These are phyloP conservation scores for Adansonia rubrostipa DNA, from an alignment of 441 rosid genomes.

Conservation along the genomic window DNA sequence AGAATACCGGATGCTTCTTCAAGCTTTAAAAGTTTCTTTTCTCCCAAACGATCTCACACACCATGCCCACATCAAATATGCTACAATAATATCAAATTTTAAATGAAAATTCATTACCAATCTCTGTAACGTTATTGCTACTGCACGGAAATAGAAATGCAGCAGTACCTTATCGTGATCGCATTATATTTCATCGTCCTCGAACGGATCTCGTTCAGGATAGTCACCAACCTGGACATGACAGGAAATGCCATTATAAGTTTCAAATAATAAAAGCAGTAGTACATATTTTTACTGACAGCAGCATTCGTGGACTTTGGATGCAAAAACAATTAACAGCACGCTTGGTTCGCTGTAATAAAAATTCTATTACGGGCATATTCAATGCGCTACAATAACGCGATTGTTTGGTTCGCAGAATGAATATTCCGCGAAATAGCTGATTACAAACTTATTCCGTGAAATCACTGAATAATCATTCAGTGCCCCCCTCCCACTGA, in stretches of 20 bases:
- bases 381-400: too few relatives aligned
- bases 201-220: slow-evolving; percentile 65
- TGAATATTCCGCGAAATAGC: too few relatives aligned
- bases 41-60: background rate
- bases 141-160: background rate
- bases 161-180: background rate
- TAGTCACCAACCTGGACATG: slow-evolving; percentile 60
- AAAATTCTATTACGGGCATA: too few relatives aligned
- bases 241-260: background rate
- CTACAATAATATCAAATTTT: background rate
- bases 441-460: too few relatives aligned
- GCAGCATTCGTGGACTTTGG: background rate
- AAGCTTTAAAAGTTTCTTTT: background rate
- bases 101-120: background rate
- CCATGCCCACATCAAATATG: background rate
- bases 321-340: background rate
- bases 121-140: background rate
- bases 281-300: background rate
- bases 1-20: background rate
- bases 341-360: too few relatives aligned
- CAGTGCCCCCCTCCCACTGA: too few relatives aligned
- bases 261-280: background rate
- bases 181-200: slow-evolving; percentile 64
- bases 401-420: too few relatives aligned
- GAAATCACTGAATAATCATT: too few relatives aligned